Percentiles rank a stretch among this genome's conserved stretches.
Conservation (phyloP, 164 flowering plant genomes). For the Hamamelis virginiana region DNA sequence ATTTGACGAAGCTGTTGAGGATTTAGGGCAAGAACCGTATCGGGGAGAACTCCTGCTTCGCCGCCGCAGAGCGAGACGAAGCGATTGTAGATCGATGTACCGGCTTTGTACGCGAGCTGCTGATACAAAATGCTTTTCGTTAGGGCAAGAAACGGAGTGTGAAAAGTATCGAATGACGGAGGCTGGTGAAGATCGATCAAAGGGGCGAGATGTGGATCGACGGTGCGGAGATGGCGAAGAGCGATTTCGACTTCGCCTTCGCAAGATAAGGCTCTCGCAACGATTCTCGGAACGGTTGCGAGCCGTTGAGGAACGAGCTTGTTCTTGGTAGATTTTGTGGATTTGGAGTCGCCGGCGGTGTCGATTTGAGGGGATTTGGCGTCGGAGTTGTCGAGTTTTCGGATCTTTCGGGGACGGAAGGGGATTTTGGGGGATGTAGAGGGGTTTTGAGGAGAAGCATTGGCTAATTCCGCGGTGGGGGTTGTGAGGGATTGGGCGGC, state of each 20-base stretch:
- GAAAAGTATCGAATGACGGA: conserved; percentile 67
- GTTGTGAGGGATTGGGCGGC: conserved; percentile 13
- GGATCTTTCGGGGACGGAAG: conserved; percentile 74
- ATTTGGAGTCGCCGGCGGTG: conserved; percentile 6
- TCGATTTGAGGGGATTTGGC: conserved; percentile 14
- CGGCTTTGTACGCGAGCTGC: conserved; percentile 93
- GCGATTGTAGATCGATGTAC: conserved; percentile 79
- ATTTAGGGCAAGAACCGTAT: conserved; percentile 55
- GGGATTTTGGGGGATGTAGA: conserved; percentile 65
- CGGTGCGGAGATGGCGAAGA: conserved; percentile 55
- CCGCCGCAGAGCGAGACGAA: conserved; percentile 86
- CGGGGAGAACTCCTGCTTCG: conserved; percentile 64
- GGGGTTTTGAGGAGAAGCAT: conserved; percentile 23
- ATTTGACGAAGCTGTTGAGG: conserved; percentile 82
- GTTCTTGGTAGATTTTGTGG: conserved; percentile 14
- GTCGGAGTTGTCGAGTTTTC: conserved; percentile 40
- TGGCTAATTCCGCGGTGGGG: conserved; percentile 8
- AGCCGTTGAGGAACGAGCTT: conserved; percentile 23
- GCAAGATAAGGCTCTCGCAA: conserved; percentile 43
- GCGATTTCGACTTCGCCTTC: conserved; percentile 69
- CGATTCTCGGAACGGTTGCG: conserved; percentile 26
- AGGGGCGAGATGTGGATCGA: conserved; percentile 61
- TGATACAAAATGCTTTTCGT: conserved; percentile 83
- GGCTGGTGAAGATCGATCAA: conserved; percentile 65
- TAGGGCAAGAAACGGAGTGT: conserved; percentile 78